Base-by-base conservation (phyloP, 495 filamentous ascomycete species). In the Podospora comata region DNA sequence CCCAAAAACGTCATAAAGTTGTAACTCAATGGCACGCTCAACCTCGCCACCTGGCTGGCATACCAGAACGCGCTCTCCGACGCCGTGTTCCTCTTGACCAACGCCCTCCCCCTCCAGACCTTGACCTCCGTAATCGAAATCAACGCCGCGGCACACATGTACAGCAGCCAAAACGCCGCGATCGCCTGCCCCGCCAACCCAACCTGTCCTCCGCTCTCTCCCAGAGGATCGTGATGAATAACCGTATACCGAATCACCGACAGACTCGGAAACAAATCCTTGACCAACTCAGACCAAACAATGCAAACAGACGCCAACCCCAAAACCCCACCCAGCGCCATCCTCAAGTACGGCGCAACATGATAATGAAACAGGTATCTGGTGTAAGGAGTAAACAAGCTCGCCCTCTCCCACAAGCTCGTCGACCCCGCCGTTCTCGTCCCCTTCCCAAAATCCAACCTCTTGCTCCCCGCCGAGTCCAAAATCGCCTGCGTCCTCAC, bases 11-110 rank as follows among this genome's bases (percentile, higher is more conserved):
- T 96, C 75, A 96, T 85, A 74, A 99, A 97, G 77, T 99, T 97
- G 84, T 96, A 97, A 20, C 92, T 88, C 19, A 98, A 85, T 3
- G 95, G 95, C 4, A 97, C 93, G 39, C 91, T 96, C 34, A 99
- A 85, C 63, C 91, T 89, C 9, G 95, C 94, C 30, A 97, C 91
- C 70, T 97, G 91, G 32, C 89, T 87, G 11, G 92, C 89, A 78
- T 97, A 99, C 92, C 95, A 99, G 68, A 93, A 94, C 4, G 95
- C 95, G 62, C 89, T 92, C 76, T 97, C 94, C 44, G 88, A 88
- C 64, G 94, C 94, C 0, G 95, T 99, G 70, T 93, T 94, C 66
- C 95, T 88, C 60, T 86, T 89, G 55, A 98, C 94, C 18, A 99
- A 82, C 1, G 94, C 94, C 27, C 95, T 87, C 61, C 94, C 94